phyloP scores from a whole-genome alignment of 352 stramenopile genomes.

The Globisporangium takayamanum region DNA sequence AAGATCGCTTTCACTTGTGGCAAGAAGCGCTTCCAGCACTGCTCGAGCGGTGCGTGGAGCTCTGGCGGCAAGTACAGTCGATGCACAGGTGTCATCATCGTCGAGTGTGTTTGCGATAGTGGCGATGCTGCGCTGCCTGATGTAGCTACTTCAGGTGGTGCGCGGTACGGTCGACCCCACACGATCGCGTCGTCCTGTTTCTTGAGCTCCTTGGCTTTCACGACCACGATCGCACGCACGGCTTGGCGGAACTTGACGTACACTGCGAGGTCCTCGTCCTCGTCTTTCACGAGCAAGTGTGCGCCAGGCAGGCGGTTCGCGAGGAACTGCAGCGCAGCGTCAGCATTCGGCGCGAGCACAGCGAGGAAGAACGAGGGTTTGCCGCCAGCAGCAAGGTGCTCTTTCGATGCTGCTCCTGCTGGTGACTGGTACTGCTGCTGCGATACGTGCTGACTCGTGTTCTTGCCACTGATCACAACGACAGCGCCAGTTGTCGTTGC shows the following conservation, averaged over 20 bases:
- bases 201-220: slow-evolving; percentile 47
- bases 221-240: slow-evolving; percentile 29
- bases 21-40: slow-evolving; percentile 51
- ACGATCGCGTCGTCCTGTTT: slow-evolving; percentile 30
- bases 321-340: slow-evolving; percentile 33
- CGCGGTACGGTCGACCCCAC: slow-evolving; percentile 18
- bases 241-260: slow-evolving; percentile 53
- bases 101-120: slow-evolving; percentile 19
- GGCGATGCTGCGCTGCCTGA: not conserved
- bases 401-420: not conserved
- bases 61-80: slow-evolving; percentile 25
- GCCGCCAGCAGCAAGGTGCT: not conserved
- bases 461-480: slow-evolving; percentile 4
- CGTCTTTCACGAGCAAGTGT: slow-evolving; percentile 39
- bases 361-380: slow-evolving; percentile 30
- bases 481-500: slow-evolving; percentile 3
- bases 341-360: slow-evolving; percentile 34
- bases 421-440: slow-evolving; percentile 2
- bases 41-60: slow-evolving; percentile 30
- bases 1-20: slow-evolving; percentile 53
- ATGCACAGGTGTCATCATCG: slow-evolving; percentile 40
- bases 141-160: not conserved
- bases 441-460: not conserved
- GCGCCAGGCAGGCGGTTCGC: slow-evolving; percentile 35
- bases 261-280: slow-evolving; percentile 32